Conservation (phyloP, 139 green algal species). For the Asterochloris sp. region DNA sequence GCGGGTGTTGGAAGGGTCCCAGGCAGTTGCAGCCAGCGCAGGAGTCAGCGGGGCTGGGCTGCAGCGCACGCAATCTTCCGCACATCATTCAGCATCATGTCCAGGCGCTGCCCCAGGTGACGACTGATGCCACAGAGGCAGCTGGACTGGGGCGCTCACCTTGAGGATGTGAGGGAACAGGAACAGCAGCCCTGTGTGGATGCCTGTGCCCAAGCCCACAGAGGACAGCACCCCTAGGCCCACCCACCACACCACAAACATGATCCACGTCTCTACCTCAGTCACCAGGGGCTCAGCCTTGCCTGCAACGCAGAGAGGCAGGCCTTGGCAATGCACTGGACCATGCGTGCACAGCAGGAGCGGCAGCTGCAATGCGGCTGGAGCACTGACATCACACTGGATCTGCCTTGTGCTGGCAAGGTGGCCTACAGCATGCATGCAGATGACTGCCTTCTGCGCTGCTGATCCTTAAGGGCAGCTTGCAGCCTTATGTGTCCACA, state of each 20-base stretch:
- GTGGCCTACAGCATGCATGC: neutral
- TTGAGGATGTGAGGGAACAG: slow-evolving; percentile 94
- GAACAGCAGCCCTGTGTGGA: slow-evolving; percentile 93
- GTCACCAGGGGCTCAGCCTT: slow-evolving; percentile 4
- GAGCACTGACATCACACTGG: neutral
- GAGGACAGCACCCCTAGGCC: slow-evolving; percentile 85
- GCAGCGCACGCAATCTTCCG: too few relatives aligned
- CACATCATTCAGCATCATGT: too few relatives aligned
- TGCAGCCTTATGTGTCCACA: neutral
- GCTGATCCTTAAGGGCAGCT: neutral
- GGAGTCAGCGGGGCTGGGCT: too few relatives aligned
- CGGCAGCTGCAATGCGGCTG: neutral
- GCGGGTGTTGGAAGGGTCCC: neutral
- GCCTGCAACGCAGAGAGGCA: neutral
- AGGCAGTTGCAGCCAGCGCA: too few relatives aligned
- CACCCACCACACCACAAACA: slow-evolving; percentile 82
- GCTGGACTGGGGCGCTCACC: slow-evolving; percentile 31
- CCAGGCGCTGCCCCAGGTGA: too few relatives aligned
- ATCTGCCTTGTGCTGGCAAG: neutral
- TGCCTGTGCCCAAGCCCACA: slow-evolving; percentile 86
- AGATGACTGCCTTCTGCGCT: neutral
- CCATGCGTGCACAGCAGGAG: neutral
- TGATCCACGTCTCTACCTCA: slow-evolving; percentile 42
- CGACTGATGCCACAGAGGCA: too few relatives aligned
- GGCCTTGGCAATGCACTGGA: neutral